A percentile compares a stretch with the other conserved stretches of the same genome.
Evolutionary conservation across 768 basidiomycete species (phyloP).

Genomic region (Ramaria rubella): DNA sequence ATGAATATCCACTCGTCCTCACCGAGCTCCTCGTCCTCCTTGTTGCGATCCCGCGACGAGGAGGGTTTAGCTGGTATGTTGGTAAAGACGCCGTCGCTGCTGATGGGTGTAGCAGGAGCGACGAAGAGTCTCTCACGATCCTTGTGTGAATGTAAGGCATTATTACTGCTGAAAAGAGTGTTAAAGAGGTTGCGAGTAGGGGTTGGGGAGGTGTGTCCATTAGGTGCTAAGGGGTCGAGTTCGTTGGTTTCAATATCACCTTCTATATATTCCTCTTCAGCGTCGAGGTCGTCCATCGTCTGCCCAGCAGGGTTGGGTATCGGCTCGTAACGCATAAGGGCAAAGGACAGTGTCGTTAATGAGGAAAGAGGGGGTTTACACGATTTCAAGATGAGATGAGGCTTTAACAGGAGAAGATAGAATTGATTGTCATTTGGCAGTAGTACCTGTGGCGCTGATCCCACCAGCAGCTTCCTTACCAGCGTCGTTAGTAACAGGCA

Average conservation of each 20-base stretch:
- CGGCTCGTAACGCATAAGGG: background rate
- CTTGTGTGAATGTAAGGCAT: background rate
- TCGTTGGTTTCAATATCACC: background rate
- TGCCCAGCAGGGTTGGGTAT: background rate
- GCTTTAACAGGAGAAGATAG: background rate
- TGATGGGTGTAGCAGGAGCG: constrained; percentile 1
- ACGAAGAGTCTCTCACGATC: no score
- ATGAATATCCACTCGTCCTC: constrained; percentile 12
- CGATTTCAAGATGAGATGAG: background rate
- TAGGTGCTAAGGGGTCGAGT: background rate
- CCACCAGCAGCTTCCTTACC: background rate
- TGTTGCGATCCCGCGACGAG: background rate
- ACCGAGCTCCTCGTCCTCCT: constrained; percentile 7
- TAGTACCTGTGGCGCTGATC: background rate
- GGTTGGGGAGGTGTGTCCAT: background rate
- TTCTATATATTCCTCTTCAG: background rate
- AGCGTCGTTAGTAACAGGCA: no score
- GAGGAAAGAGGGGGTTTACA: background rate
- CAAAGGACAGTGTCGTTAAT: background rate
- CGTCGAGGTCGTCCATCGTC: background rate
- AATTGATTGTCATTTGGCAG: background rate
- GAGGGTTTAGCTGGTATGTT: constrained; percentile 8
- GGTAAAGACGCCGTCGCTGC: constrained; percentile 11
- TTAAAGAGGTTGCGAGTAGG: background rate
- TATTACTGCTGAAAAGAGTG: background rate